phyloP scores from a whole-genome alignment of 441 rosid genomes.

The Flueggea neowawraea region DNA sequence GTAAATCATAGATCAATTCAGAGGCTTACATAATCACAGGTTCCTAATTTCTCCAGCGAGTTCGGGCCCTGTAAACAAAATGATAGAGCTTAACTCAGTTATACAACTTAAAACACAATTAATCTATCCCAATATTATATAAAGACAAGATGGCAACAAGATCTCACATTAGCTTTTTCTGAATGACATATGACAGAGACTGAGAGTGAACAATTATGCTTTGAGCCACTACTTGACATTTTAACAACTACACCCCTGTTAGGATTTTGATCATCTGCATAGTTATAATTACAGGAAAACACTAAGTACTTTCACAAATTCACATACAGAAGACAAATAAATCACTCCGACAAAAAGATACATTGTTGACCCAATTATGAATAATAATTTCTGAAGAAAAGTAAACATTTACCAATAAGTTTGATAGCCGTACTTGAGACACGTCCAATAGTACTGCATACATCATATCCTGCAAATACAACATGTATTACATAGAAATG shows the following conservation, averaged over 20 bases:
- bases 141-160: constrained; percentile 6
- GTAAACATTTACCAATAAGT: constrained; percentile 52
- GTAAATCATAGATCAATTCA: background rate
- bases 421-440: constrained; percentile 41
- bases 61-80: constrained; percentile 56
- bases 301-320: constrained; percentile 16
- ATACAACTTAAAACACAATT: too few species aligned
- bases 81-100: too few species aligned
- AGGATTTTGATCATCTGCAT: constrained; percentile 69
- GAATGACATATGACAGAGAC: constrained; percentile 75
- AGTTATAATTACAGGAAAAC: constrained; percentile 12
- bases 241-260: constrained; percentile 71
- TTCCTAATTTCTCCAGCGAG: constrained; percentile 49
- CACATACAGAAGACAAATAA: too few species aligned
- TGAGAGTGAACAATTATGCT: constrained; percentile 72
- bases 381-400: background rate
- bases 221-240: constrained; percentile 45
- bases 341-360: constrained; percentile 1
- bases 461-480: constrained; percentile 68
- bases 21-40: constrained; percentile 72
- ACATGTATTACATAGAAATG: constrained; percentile 3
- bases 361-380: background rate
- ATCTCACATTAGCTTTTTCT: constrained; percentile 56
- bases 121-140: too few species aligned
- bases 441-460: constrained; percentile 72